These are phyloP conservation scores for Leccinum griseonigrum DNA, from an alignment of 1,284 basidiomycete species.

Conservation along the genomic window DNA sequence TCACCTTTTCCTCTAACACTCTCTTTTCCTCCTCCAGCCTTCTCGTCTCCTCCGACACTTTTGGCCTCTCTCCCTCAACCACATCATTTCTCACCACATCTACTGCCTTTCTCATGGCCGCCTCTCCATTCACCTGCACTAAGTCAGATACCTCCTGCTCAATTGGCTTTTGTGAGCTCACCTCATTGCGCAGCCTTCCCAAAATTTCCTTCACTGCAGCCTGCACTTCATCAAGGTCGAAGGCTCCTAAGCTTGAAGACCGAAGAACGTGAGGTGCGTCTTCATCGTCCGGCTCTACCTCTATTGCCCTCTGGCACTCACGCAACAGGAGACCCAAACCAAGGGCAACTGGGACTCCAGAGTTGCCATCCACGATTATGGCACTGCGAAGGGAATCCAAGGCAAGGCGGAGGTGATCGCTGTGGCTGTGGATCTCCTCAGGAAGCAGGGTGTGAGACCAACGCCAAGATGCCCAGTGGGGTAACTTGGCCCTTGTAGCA, in stretches of 20 bases:
- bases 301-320: neutral
- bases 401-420: neutral
- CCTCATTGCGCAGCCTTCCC: neutral
- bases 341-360: neutral
- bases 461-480: neutral
- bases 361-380: neutral
- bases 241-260: neutral
- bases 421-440: neutral
- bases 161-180: neutral
- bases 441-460: neutral
- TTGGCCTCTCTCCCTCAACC: neutral
- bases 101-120: too few species aligned
- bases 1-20: neutral
- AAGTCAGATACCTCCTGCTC: neutral
- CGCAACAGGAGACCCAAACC: neutral
- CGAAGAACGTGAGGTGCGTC: neutral
- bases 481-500: neutral
- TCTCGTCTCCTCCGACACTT: neutral
- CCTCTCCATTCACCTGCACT: too few species aligned
- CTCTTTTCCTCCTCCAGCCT: neutral
- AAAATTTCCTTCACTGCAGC: neutral
- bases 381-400: neutral
- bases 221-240: neutral
- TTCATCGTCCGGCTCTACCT: neutral
- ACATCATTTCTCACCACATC: neutral